These are phyloP conservation scores for Phytophthora podocarpi DNA, from an alignment of 352 stramenopile species.

Conservation along the genomic window DNA sequence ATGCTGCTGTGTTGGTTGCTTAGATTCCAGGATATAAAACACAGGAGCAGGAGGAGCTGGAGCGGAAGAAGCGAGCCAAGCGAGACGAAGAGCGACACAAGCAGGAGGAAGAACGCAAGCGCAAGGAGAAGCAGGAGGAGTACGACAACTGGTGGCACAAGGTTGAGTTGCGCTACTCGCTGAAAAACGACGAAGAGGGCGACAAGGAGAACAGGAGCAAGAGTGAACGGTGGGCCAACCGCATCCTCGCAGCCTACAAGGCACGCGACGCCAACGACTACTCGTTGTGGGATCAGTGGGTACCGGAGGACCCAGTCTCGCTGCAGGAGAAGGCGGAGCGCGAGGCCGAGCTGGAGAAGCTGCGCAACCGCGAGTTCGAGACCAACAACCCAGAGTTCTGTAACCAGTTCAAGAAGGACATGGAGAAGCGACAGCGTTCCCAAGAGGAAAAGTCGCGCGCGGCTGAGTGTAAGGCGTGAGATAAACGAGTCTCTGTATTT, in stretches of 20 bases:
- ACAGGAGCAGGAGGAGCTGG: slow-evolving; percentile 67
- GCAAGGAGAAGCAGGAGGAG: slow-evolving; percentile 60
- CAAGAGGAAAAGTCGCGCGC: slow-evolving; percentile 55
- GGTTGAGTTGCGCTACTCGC: slow-evolving; percentile 60
- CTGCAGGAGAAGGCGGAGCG: slow-evolving; percentile 62
- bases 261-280: slow-evolving; percentile 82
- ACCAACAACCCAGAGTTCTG: slow-evolving; percentile 81
- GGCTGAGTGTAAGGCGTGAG: slow-evolving; percentile 52
- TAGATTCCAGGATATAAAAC: slow-evolving; percentile 84
- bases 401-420: slow-evolving; percentile 76
- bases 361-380: slow-evolving; percentile 78
- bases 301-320: slow-evolving; percentile 71
- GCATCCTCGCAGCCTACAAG: slow-evolving; percentile 72
- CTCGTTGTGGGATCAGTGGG: slow-evolving; percentile 78
- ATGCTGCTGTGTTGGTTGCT: not conserved
- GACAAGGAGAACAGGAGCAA: slow-evolving; percentile 23
- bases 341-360: slow-evolving; percentile 59
- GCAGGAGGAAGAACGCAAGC: slow-evolving; percentile 48
- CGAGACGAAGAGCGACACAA: slow-evolving; percentile 46
- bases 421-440: slow-evolving; percentile 59
- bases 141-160: slow-evolving; percentile 70
- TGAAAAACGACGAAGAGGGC: slow-evolving; percentile 25
- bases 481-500: not conserved
- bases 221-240: slow-evolving; percentile 52
- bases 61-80: slow-evolving; percentile 42